Percentiles rank a stretch among this genome's conserved stretches.
Evolutionary conservation across 2,329 filamentous ascomycete genomes (phyloP).

Genomic region (Escovopsis weberi): DNA sequence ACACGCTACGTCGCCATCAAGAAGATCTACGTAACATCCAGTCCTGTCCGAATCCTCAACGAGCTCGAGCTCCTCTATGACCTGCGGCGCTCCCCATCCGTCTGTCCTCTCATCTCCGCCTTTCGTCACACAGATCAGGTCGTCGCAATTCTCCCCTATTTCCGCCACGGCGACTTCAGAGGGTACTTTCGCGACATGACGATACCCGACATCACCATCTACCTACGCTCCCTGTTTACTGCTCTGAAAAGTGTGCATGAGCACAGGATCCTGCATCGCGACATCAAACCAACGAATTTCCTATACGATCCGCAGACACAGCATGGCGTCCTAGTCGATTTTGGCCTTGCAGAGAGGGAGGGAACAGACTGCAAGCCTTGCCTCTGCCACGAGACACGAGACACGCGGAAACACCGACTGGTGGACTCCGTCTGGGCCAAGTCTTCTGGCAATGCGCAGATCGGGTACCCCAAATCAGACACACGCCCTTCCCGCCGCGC

Average conservation of each 20-base stretch:
- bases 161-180: constrained; percentile 87
- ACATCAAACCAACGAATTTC: constrained; percentile 97
- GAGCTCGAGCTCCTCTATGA: constrained; percentile 89
- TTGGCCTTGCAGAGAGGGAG: constrained; percentile 83
- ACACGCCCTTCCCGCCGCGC: constrained; percentile 76
- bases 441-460: constrained; percentile 33
- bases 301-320: constrained; percentile 71
- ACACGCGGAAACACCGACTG: constrained; percentile 46
- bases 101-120: constrained; percentile 94
- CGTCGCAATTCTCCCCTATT: constrained; percentile 87
- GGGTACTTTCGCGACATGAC: constrained; percentile 88
- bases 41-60: constrained; percentile 83
- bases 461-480: constrained; percentile 79
- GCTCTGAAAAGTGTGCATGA: constrained; percentile 73
- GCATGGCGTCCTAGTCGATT: constrained; percentile 91
- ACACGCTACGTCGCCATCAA: constrained; percentile 88
- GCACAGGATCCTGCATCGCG: constrained; percentile 75
- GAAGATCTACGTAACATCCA: constrained; percentile 98
- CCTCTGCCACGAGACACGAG: constrained; percentile 55
- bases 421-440: constrained; percentile 43
- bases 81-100: constrained; percentile 64
- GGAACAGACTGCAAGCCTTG: constrained; percentile 67
- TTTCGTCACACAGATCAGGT: constrained; percentile 92
- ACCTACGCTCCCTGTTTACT: constrained; percentile 77
- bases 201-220: constrained; percentile 72